Evolutionary conservation across 495 filamentous ascomycete species (phyloP).

Genomic region (Parathielavia appendiculata): DNA sequence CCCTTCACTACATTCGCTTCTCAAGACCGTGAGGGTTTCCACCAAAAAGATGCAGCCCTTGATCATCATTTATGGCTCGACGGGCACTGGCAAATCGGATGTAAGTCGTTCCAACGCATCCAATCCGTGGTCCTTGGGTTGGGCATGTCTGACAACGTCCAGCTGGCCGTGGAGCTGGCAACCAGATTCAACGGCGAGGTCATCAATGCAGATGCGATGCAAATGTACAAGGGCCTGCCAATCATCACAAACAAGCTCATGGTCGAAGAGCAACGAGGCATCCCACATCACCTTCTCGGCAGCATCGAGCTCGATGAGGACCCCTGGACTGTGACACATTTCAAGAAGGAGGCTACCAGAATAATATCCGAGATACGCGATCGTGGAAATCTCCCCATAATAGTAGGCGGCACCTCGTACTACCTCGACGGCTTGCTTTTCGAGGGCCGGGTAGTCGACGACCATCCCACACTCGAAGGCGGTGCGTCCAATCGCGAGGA

Average conservation of each 20-base stretch:
- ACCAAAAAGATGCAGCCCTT: slow-evolving; percentile 49
- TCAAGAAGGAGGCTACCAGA: slow-evolving; percentile 59
- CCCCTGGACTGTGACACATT: slow-evolving; percentile 75
- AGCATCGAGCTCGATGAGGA: slow-evolving; percentile 66
- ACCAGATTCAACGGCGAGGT: slow-evolving; percentile 83
- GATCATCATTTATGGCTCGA: slow-evolving; percentile 83
- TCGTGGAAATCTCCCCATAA: slow-evolving; percentile 74
- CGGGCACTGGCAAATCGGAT: slow-evolving; percentile 97
- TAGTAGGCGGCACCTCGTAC: slow-evolving; percentile 94
- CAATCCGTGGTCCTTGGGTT: not conserved
- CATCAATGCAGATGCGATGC: slow-evolving; percentile 99
- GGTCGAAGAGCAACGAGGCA: slow-evolving; percentile 63
- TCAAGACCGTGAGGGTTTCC: not conserved
- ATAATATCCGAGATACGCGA: slow-evolving; percentile 72
- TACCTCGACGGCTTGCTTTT: slow-evolving; percentile 88
- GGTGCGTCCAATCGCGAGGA: slow-evolving; percentile 30
- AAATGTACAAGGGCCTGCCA: slow-evolving; percentile 88
- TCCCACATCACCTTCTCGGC: slow-evolving; percentile 86
- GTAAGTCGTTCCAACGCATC: slow-evolving; percentile 41
- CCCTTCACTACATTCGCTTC: not conserved
- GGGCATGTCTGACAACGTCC: slow-evolving; percentile 19
- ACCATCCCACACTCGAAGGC: slow-evolving; percentile 34
- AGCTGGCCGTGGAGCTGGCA: slow-evolving; percentile 93
- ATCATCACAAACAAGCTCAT: slow-evolving; percentile 95
- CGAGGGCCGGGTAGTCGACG: slow-evolving; percentile 54